Conservation (phyloP, 2,329 filamentous ascomycete genomes). For the Botrytis pseudocinerea region DNA sequence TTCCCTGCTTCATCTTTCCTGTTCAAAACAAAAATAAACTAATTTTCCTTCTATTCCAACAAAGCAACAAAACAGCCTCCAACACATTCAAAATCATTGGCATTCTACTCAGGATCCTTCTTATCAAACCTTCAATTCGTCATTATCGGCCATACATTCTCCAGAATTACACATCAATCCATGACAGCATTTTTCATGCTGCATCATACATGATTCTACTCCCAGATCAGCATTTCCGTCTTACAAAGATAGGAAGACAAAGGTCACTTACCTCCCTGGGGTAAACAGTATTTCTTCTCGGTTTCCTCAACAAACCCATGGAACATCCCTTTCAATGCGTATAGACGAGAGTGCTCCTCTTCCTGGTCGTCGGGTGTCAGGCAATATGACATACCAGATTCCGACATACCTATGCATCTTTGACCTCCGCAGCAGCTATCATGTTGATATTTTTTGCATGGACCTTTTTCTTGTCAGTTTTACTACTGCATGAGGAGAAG, state of each 20-base stretch:
- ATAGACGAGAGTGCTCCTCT: not conserved
- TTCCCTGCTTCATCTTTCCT: not conserved
- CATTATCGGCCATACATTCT: not conserved
- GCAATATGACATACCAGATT: not conserved
- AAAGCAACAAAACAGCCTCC: not conserved
- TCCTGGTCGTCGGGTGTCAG: not conserved
- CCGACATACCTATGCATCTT: not conserved
- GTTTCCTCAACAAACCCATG: not conserved
- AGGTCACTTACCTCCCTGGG: not conserved
- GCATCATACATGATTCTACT: constrained; percentile 12
- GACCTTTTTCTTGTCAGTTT: not conserved
- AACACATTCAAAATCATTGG: not conserved
- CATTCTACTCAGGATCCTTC: not conserved
- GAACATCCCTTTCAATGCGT: constrained; percentile 7
- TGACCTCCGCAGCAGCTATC: constrained; percentile 6
- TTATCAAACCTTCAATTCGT: constrained; percentile 1
- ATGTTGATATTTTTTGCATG: not conserved
- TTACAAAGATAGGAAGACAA: not conserved
- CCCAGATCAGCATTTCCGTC: not conserved
- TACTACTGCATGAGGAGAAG: not conserved
- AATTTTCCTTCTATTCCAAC: not conserved
- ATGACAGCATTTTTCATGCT: constrained; percentile 9
- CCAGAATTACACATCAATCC: constrained; percentile 7
- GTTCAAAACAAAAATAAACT: not conserved
- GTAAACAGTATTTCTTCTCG: not conserved